Evolutionary conservation across 257 asterid species (phyloP).

Genomic region (Nicotiana sylvestris): DNA sequence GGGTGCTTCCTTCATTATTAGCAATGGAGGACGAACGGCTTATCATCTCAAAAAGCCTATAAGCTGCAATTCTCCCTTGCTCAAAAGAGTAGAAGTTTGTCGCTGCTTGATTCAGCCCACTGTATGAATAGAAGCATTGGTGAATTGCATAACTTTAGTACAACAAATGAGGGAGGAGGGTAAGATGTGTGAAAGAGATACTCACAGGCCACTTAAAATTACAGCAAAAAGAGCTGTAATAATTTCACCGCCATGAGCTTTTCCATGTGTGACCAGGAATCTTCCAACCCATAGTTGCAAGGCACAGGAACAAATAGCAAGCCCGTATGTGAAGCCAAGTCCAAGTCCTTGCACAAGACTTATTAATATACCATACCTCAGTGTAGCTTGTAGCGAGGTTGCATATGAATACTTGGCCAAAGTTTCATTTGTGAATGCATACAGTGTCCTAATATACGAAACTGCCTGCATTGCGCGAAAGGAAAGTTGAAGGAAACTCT

Average conservation of each 20-base stretch:
- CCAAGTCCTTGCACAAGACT: conserved; percentile 99
- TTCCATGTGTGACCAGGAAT: conserved; percentile 62
- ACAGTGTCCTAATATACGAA: conserved; percentile 83
- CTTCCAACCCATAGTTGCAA: conserved; percentile 99
- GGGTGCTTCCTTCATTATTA: conserved; percentile 80
- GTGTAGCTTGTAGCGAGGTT: conserved; percentile 96
- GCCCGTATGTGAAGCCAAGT: conserved; percentile 99
- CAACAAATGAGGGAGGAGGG: conserved; percentile 15
- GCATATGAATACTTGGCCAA: conserved; percentile 98
- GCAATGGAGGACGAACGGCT: conserved; percentile 79
- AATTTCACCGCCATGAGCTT: conserved; percentile 93
- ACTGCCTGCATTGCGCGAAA: conserved; percentile 68
- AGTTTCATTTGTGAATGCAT: conserved; percentile 92
- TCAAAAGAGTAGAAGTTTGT: conserved; percentile 97
- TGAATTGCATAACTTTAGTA: not conserved
- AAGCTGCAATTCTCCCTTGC: conserved; percentile 99
- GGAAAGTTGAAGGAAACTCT: not conserved
- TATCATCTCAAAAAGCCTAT: conserved; percentile 95
- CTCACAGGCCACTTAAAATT: conserved; percentile 99
- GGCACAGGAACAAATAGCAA: conserved; percentile 98
- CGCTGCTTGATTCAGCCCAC: conserved; percentile 99
- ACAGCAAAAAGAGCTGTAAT: conserved; percentile 90
- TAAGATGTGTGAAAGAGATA: conserved; percentile 20
- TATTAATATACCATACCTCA: conserved; percentile 94
- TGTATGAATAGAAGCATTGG: conserved; percentile 22